Percentiles rank a stretch among this genome's conserved stretches.
Evolutionary conservation across 2,329 filamentous ascomycete genomes (phyloP).

Genomic region (Neoscytalidium dimidiatum): DNA sequence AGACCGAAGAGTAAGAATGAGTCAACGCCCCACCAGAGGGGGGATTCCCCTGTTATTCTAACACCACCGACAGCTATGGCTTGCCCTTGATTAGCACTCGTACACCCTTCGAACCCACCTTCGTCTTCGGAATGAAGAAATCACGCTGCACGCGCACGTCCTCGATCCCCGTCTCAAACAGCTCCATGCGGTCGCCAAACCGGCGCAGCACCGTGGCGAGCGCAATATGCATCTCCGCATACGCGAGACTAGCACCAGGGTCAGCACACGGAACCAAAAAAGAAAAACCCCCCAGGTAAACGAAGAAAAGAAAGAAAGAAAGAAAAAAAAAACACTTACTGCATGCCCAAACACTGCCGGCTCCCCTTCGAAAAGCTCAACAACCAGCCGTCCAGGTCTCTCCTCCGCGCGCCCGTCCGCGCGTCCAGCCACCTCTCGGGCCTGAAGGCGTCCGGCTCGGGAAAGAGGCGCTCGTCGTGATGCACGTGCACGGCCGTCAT

Average conservation of each 20-base stretch:
- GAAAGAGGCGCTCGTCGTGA: conserved; percentile 36
- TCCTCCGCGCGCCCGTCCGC: conserved; percentile 22
- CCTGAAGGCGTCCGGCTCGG: conserved; percentile 29
- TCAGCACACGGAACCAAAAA: no score
- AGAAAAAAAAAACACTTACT: conserved; percentile 23
- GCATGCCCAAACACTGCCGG: conserved; percentile 35
- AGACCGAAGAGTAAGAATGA: no score
- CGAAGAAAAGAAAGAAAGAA: not conserved
- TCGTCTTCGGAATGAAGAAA: conserved; percentile 40
- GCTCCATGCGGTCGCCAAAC: conserved; percentile 17
- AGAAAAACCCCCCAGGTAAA: no score
- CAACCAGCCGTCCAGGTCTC: conserved; percentile 29
- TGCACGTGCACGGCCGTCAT: conserved; percentile 25
- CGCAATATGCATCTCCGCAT: conserved; percentile 20
- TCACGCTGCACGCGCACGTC: conserved; percentile 40
- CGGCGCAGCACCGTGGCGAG: conserved; percentile 22
- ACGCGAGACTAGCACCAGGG: conserved; percentile 14
- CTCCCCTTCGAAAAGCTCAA: conserved; percentile 35
- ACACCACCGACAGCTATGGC: not conserved
- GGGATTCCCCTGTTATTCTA: no score
- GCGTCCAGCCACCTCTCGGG: conserved; percentile 36
- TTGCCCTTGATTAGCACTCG: conserved; percentile 25
- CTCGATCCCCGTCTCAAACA: conserved; percentile 26
- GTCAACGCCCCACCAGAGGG: no score
- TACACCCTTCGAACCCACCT: conserved; percentile 37